phyloP scores from a whole-genome alignment of 140 eudicot species.

The Bidens hawaiensis region DNA sequence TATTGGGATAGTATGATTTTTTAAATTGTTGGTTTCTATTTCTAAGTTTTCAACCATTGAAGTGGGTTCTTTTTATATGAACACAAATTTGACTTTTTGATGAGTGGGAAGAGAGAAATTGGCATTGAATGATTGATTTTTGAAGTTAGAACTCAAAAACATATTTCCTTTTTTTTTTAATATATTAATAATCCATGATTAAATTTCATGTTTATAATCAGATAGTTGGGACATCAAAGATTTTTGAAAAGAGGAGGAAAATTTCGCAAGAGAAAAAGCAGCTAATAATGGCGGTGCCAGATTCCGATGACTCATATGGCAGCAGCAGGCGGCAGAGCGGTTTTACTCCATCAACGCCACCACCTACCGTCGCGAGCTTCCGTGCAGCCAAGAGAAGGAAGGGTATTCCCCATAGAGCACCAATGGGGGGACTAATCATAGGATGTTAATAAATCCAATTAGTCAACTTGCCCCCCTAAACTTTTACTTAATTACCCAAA shows the following conservation, averaged over 20 bases:
- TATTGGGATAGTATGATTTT: too few species aligned
- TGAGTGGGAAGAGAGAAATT: conserved; percentile 11
- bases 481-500: conserved; percentile 22
- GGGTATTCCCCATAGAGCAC: conserved; percentile 98
- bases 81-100: conserved; percentile 20
- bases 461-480: conserved; percentile 15
- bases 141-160: background rate
- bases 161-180: conserved; percentile 7
- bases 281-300: conserved; percentile 25
- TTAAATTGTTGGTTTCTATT: too few species aligned
- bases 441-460: conserved; percentile 31
- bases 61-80: conserved; percentile 6
- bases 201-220: conserved; percentile 12
- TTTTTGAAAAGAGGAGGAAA: conserved; percentile 45
- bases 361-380: conserved; percentile 50
- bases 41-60: conserved; percentile 15
- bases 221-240: conserved; percentile 73
- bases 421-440: conserved; percentile 65
- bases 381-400: conserved; percentile 76
- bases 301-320: conserved; percentile 64
- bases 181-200: background rate
- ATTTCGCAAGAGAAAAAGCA: conserved; percentile 36
- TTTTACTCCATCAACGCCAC: conserved; percentile 88
- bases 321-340: conserved; percentile 41
- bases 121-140: conserved; percentile 6